phyloP scores from a whole-genome alignment of 1,284 basidiomycete genomes.

The Rhodofomes roseus region DNA sequence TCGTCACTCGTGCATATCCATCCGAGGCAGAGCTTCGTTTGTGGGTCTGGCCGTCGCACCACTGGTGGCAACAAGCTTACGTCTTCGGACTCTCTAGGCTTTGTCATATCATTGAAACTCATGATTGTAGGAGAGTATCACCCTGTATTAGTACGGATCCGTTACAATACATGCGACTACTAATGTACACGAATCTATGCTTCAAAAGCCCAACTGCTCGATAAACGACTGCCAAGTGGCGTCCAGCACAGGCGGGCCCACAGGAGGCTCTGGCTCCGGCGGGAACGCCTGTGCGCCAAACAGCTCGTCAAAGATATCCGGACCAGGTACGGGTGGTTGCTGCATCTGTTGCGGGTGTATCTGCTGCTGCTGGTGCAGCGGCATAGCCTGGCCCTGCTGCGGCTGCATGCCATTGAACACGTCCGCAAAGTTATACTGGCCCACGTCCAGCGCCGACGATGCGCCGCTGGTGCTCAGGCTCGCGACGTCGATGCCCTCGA shows the following conservation, averaged over 20 bases:
- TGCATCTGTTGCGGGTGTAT: conserved; percentile 10
- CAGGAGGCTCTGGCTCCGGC: conserved; percentile 6
- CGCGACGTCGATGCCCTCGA: conserved; percentile 21
- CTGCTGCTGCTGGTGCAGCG: conserved; percentile 15
- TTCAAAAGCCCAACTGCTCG: conserved; percentile 61
- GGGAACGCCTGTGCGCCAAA: conserved; percentile 9
- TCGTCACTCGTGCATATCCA: conserved; percentile 60
- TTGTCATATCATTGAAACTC: too few species aligned
- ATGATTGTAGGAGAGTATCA: neutral
- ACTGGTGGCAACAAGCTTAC: too few species aligned
- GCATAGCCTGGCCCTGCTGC: neutral
- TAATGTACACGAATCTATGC: neutral
- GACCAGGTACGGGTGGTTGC: neutral
- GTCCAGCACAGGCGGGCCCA: conserved; percentile 40
- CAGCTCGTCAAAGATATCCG: conserved; percentile 14
- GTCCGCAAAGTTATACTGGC: conserved; percentile 19
- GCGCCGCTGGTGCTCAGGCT: neutral
- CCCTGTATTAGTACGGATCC: neutral
- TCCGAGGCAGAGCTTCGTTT: conserved; percentile 52
- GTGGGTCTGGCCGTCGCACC: too few species aligned
- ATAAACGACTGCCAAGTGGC: conserved; percentile 64
- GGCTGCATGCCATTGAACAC: neutral
- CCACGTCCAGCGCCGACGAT: neutral
- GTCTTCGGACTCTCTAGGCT: too few species aligned
- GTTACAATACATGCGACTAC: neutral